These are phyloP conservation scores for Neurospora sublineolata DNA, from an alignment of 495 filamentous ascomycete genomes.

Conservation along the genomic window DNA sequence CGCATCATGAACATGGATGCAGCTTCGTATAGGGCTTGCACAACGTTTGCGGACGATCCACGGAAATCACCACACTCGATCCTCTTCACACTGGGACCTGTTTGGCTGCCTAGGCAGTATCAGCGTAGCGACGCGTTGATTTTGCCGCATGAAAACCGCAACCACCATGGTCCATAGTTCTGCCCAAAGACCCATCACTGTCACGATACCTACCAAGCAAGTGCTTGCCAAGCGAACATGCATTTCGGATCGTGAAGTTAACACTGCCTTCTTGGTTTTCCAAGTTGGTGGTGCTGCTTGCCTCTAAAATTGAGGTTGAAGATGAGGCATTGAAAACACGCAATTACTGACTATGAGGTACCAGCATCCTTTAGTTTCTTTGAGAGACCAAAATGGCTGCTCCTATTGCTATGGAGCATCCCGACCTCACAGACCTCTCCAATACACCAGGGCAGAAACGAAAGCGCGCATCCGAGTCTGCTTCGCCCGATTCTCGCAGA, in stretches of 20 bases:
- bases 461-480: conserved; percentile 32
- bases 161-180: background rate
- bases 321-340: background rate
- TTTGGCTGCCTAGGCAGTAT: background rate
- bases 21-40: background rate
- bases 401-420: conserved; percentile 30
- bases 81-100: background rate
- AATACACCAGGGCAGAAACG: conserved; percentile 33
- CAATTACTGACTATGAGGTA: background rate
- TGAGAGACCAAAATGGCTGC: conserved; percentile 28
- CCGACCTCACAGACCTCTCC: conserved; percentile 19
- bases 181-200: background rate
- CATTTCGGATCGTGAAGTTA: background rate
- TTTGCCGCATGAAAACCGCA: background rate
- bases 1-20: background rate
- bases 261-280: background rate
- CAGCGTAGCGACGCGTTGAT: background rate
- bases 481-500: conserved; percentile 33
- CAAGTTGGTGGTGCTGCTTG: background rate
- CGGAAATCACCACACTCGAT: background rate
- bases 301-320: background rate
- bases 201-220: background rate
- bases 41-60: background rate
- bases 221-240: background rate
- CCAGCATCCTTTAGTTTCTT: background rate